Evolutionary conservation across 176 grass and related monocot species (phyloP), one percentile per base, ranked within the genome.

Genomic region (Carex kokanica): DNA sequence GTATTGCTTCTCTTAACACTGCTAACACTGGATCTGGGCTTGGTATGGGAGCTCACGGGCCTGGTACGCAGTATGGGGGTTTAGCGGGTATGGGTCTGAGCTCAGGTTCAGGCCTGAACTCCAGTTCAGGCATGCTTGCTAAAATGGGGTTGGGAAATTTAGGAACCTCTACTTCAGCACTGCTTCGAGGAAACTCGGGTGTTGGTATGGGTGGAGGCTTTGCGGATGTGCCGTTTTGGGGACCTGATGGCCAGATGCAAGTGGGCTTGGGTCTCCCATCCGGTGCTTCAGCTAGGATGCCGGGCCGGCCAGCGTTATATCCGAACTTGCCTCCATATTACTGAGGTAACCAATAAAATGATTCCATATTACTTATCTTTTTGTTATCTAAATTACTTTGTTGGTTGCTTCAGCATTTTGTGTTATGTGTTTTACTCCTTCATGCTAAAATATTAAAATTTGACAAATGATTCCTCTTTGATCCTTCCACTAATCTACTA

Each of bases 291-390:
- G 12, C 84, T 71, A 88, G 87, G 29, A 87, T 94, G 62, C 91
- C 91, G 66, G 86, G 89, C 78, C 90, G 92, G 23, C 85, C 86
- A 59, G 88, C 85, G 0, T 79, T 96, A 84, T 93, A 96, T 84
- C 93, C 89, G 5, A 95, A 98, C 25, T 64, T 90, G 62, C 90
- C 90, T 10, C 95, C 92, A 79, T 96, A 96, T 83, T 99, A 93
- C 83, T 99, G 83, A 93, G 97, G 97, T 99, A 93, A 86, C 63
- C 53, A 69, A 54, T 80, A 23, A 23, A 2, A 36, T 58, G 77
- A 8, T 24, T 83, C 29, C 16, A 13, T 49, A 49, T 62, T 36
- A 18, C 84, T 51, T 24, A 20, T 54, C 49, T 58, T 55, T 84
- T 64, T 82, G 18, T 58, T 69, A 2, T 31, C 81, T 58, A 65